Evolutionary conservation across 2,329 filamentous ascomycete genomes (phyloP), one percentile per base, ranked within the genome.

Genomic region (Paraphoma sp.): DNA sequence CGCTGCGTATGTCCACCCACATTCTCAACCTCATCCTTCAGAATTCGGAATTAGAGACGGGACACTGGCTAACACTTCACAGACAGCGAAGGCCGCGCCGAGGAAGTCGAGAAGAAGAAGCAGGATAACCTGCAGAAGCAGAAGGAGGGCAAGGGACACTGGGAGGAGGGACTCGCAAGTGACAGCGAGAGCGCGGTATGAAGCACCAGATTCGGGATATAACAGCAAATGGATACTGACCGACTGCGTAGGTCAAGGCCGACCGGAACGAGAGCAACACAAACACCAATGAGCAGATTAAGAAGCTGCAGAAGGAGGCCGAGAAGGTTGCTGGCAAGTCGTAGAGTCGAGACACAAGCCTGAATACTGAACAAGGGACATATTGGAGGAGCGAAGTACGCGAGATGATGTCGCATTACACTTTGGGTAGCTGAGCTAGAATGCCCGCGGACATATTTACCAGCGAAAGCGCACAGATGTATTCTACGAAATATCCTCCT

Each of bases 281-380:
- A 48, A 73, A 60, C 40, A 60, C 79, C 43, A 68, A 75, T 29
- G 63, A 77, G 49, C 75, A 78, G 38, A 81, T 82, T 57, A 74
- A 79, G 68, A 75, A 81, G 53, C 62, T 82, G 51, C 80, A 82
- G 65, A 74, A 81, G 68, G 72, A 81, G 72, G 73, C 78, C 2
- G 76, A 75, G 55, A 73, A 78, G 63, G 62, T 78, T 56, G 40
- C 14, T 2, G 40, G 40, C 11, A 36, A 36, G 33, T 42, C 40
- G 66, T n/a, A 48, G 52, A 36, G 12, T 10, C 9, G n/a, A 33
- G 29, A 47, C 42, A 28, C 40, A 42, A 31, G 28, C 3, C 2
- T 30, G 29, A 45, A 8, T 14, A 12, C 45, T 12, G 3, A n/a
- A 50, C 7, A 3, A 11, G 33, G 33, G 33, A 3, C 9, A 36